Conservation (phyloP, 1,284 basidiomycete species). For the Xerocomus amazonicus region DNA sequence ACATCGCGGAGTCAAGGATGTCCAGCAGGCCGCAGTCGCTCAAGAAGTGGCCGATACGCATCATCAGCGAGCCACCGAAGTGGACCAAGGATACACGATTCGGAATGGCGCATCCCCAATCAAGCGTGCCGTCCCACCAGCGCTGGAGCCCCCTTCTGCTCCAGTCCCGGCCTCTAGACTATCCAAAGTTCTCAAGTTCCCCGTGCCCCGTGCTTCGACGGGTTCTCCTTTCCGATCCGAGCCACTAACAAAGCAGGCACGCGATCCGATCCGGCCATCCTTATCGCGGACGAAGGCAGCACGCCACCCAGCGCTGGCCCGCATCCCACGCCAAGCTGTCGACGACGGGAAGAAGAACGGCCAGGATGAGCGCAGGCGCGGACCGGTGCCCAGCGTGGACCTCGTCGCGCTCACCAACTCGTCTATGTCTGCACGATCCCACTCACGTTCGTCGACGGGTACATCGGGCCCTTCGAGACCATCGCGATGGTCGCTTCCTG, state of each 20-base stretch:
- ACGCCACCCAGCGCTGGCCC: conserved; percentile 12
- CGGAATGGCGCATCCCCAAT: background rate
- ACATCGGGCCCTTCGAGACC: background rate
- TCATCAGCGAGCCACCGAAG: too few species aligned
- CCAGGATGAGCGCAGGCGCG: background rate
- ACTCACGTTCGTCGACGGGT: conserved; percentile 13
- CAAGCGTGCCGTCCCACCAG: conserved; percentile 4
- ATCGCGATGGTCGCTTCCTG: conserved; percentile 23
- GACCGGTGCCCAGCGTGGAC: conserved; percentile 23
- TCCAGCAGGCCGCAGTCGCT: too few species aligned
- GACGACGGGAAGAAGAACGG: background rate
- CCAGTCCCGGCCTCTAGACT: background rate
- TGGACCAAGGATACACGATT: background rate
- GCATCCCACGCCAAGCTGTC: conserved; percentile 18
- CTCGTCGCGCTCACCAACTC: conserved; percentile 19
- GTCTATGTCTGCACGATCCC: conserved; percentile 15
- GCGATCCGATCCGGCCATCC: background rate
- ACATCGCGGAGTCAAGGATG: too few species aligned
- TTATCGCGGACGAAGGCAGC: conserved; percentile 1
- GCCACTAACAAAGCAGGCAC: background rate
- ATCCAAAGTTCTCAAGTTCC: conserved; percentile 12
- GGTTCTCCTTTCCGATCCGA: conserved; percentile 22
- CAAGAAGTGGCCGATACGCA: too few species aligned
- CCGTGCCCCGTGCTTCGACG: conserved; percentile 21
- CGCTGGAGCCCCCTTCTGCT: background rate